Base-by-base conservation (phyloP, 1,284 basidiomycete species). In the Meira nashicola region DNA sequence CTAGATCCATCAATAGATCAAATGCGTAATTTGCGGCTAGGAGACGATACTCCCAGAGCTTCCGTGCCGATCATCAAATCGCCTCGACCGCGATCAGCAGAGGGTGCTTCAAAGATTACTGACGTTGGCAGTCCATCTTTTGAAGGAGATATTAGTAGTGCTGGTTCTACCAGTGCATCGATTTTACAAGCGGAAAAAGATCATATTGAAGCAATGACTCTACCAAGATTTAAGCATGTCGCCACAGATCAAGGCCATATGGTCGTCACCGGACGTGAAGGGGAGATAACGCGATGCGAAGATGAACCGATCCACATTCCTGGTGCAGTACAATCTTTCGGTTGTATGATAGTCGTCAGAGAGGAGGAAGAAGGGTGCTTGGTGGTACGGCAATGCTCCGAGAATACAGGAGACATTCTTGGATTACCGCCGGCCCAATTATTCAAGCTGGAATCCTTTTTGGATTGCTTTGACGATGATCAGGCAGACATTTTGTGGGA, bases 281-380 rank as follows among this genome's bases (percentile, higher is more conserved):
- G 89, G 0, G 81, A 83, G 53, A 67, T 92, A 10, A 78, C 83
- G 37, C 82, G 82, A 50, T 92, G 90, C 69, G 89, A 92, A 76
- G 89, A 92, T 69, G 89, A 92, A 86, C 90, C 90, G 0, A 92
- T 94, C 54, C 85, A 86, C 10, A 87, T 87, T 0, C 90, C 90
- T 2, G 90, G 90, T 1, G 87, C 90, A 0, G 84, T 92, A 0
- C 90, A 94, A 79, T 86, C 86, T 0, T 94, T 89, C 73, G 90
- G 90, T 9, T 87, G 92, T 0, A 82, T 92, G 15, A 83, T 93
- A 52, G 89, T 85, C 0, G 80, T 92, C 1, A 85, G 89, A 63
- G 86, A 90, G 70, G 80, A 84, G 33, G 80, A 83, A 11, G 85
- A 87, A 1, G 86, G 83, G 9, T 81, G 82, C 8, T 79, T 91